Evolutionary conservation across 176 grass and related monocot species (phyloP), one percentile per base, ranked within the genome.

Genomic region (Puya raimondii): DNA sequence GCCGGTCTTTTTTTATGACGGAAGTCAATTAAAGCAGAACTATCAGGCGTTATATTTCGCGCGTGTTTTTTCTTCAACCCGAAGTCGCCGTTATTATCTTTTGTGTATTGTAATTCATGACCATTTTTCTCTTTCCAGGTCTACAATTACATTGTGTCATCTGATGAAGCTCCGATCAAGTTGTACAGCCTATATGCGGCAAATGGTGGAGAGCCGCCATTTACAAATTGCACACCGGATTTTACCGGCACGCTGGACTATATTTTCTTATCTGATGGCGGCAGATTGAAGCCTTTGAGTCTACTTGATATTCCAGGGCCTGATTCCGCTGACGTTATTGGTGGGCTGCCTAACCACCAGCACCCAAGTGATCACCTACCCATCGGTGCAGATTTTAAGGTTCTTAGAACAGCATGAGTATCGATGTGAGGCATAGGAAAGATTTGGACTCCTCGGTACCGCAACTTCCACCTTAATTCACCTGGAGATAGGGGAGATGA

Each of bases 301-400:
- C 65, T 97, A 57, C 87, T 97, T 72, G 16, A 50, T 73, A 29
- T 97, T 56, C 94, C 94, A 4, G 68, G 72, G 48, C 82, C 74
- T 21, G 64, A 85, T 61, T 81, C 86, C 20, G 12, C 18, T 10
- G 86, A 97, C 14, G 53, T 92, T 21, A 29, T 71, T 64, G 94
- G 94, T 49, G 86, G 94, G 47, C 61, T 92, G 53, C 93, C 93
- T 72, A 97, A 92, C 71, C 79, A 72, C 50, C 71, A 79, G 49
- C 89, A 92, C 79, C 89, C 94, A 50, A 97, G 94, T 23, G 94
- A 97, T 61, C 89, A 97, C 74, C 69, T 97, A 72, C 86, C 94
- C 52, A 90, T 97, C 27, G 94, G 89, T 47, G 86, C 79, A 11
- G 94, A 88, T 79, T 92, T 97, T 64, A 17, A 67, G 61, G 77